Conservation (phyloP, 371 early-diverging fungal species). For the Aphelidium insulamus region DNA sequence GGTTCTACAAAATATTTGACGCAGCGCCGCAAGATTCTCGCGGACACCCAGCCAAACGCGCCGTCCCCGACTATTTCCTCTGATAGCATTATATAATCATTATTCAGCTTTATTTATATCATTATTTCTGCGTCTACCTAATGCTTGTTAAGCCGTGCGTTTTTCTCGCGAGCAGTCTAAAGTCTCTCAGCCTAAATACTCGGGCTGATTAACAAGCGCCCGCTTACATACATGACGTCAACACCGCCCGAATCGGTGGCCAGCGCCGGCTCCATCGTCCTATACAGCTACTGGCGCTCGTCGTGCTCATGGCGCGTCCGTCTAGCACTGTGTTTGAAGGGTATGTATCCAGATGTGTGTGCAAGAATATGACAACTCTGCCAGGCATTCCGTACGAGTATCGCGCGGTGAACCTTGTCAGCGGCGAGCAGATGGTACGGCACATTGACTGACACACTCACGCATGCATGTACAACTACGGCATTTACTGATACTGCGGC, state of each 20-base stretch:
- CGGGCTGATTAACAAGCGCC: too few species aligned
- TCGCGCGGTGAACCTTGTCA: slow-evolving; percentile 34
- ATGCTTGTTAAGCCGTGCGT: neutral
- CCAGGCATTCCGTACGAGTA: slow-evolving; percentile 43
- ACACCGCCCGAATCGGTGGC: too few species aligned
- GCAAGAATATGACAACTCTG: too few species aligned
- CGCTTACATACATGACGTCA: too few species aligned
- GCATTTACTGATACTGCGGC: slow-evolving; percentile 7
- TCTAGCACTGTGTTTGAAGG: slow-evolving; percentile 46
- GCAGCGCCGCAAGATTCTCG: slow-evolving; percentile 40
- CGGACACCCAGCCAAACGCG: too few species aligned
- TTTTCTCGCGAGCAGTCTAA: neutral
- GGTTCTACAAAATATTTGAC: slow-evolving; percentile 63
- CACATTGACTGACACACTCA: neutral
- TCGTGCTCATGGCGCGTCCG: slow-evolving; percentile 56
- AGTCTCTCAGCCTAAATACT: too few species aligned
- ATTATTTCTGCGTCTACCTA: too few species aligned
- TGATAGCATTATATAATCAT: too few species aligned
- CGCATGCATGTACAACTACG: neutral
- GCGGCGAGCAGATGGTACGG: slow-evolving; percentile 35
- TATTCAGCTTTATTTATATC: too few species aligned
- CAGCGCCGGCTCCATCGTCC: too few species aligned
- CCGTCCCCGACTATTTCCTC: too few species aligned
- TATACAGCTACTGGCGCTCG: slow-evolving; percentile 56
- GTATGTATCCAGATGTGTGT: too few species aligned